phyloP scores from a whole-genome alignment of 192 early-diverging fungal species.

The Geosiphon pyriformis region DNA sequence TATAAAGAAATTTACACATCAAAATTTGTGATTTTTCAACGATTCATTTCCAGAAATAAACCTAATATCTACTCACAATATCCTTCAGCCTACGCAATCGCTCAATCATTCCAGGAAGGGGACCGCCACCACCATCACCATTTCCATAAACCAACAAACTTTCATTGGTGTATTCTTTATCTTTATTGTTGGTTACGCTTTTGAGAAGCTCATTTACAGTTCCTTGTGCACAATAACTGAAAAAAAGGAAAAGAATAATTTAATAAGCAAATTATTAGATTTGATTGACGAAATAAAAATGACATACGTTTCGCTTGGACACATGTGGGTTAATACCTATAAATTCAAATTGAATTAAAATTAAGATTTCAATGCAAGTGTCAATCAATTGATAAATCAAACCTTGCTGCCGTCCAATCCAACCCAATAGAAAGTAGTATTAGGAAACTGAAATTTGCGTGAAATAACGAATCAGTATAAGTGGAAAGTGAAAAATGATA shows the following conservation, averaged over 20 bases:
- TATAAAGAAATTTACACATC: constrained; percentile 10
- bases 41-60: no score
- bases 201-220: constrained; percentile 28
- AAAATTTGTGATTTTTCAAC: no score
- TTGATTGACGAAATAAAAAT: background rate
- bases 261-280: background rate
- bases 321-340: constrained; percentile 28
- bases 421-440: constrained; percentile 93
- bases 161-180: constrained; percentile 78
- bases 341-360: no score
- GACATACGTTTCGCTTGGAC: constrained; percentile 27
- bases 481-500: background rate
- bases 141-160: constrained; percentile 90
- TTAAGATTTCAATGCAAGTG: no score
- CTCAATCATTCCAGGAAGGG: constrained; percentile 77
- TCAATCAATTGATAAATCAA: background rate
- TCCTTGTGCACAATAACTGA: constrained; percentile 19
- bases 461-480: background rate
- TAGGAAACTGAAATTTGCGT: constrained; percentile 62
- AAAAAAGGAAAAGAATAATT: background rate
- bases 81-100: constrained; percentile 68
- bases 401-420: constrained; percentile 81
- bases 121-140: constrained; percentile 96
- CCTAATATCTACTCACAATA: constrained; percentile 40
- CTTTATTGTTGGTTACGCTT: constrained; percentile 83